These are phyloP conservation scores for Talaromyces nanjingensis DNA, from an alignment of 495 filamentous ascomycete species.

Conservation along the genomic window DNA sequence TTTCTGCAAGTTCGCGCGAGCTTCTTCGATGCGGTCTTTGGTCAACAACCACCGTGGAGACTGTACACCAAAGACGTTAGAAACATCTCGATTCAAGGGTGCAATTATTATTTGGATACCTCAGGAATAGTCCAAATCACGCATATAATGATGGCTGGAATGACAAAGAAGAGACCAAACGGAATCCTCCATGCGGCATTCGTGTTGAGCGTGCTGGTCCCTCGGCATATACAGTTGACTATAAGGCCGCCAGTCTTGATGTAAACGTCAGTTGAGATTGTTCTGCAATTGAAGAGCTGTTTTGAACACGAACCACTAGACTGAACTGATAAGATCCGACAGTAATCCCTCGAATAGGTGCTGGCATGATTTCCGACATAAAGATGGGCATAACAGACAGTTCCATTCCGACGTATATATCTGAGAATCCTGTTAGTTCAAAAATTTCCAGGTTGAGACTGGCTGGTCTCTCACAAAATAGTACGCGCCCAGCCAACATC, in stretches of 20 bases:
- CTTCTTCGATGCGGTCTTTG: conserved; percentile 19
- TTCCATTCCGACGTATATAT: conserved; percentile 31
- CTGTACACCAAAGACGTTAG: conserved; percentile 2
- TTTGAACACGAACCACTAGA: conserved; percentile 8
- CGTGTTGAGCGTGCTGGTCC: conserved; percentile 16
- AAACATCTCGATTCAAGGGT: not conserved
- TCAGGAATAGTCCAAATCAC: conserved; percentile 25
- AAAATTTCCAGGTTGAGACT: not conserved
- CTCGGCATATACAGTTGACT: conserved; percentile 13
- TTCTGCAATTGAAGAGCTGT: conserved; percentile 13
- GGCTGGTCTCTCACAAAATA: not conserved
- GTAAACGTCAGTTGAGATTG: not conserved
- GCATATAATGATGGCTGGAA: conserved; percentile 17
- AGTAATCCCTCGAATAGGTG: conserved; percentile 22
- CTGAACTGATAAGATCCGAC: conserved; percentile 25
- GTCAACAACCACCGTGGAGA: conserved; percentile 26
- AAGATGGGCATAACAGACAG: conserved; percentile 23
- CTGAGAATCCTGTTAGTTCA: conserved; percentile 7
- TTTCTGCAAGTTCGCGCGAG: conserved; percentile 13
- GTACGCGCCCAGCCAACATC: conserved; percentile 19
- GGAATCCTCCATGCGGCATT: conserved; percentile 25
- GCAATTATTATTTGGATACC: not conserved
- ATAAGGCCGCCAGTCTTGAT: not conserved
- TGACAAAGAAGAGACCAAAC: conserved; percentile 20
- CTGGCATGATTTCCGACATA: conserved; percentile 24